Evolutionary conservation across 73 alveolate genomes (phyloP).

Genomic region (Paramecium bursaria): DNA sequence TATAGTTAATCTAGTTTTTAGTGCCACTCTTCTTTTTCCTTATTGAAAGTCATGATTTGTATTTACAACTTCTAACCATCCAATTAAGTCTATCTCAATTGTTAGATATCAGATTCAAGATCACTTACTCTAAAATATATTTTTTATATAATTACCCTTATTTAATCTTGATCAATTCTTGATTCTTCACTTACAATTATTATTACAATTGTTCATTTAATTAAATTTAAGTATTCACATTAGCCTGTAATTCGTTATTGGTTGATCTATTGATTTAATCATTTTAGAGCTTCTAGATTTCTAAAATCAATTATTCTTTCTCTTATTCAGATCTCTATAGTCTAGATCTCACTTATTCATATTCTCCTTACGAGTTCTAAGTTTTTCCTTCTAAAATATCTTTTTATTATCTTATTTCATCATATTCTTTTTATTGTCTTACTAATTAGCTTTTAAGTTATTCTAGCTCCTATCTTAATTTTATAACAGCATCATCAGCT

Average conservation of each 20-base stretch:
- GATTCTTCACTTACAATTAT: conserved; percentile 7
- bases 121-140: conserved; percentile 28
- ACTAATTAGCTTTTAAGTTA: neutral
- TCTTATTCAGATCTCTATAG: neutral
- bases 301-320: conserved; percentile 4
- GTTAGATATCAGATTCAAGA: conserved; percentile 2
- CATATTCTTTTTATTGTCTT: conserved; percentile 35
- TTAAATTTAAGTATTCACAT: neutral
- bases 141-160: neutral
- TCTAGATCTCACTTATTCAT: conserved; percentile 14
- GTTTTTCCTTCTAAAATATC: conserved; percentile 25
- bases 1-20: conserved; percentile 26
- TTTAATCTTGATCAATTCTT: conserved; percentile 31
- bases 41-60: conserved; percentile 5
- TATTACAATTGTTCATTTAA: conserved; percentile 5
- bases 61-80: conserved; percentile 27
- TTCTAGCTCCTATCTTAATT: conserved; percentile 17
- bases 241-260: conserved; percentile 22
- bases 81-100: neutral
- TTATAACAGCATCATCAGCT: conserved; percentile 32
- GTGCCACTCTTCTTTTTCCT: conserved; percentile 54
- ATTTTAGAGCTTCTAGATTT: conserved; percentile 30
- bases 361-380: neutral
- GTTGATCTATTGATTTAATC: conserved; percentile 19
- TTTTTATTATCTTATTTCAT: conserved; percentile 26